Percentiles rank a stretch among this genome's conserved stretches.
Conservation (phyloP, 257 asterid genomes). For the Nicotiana paniculata region DNA sequence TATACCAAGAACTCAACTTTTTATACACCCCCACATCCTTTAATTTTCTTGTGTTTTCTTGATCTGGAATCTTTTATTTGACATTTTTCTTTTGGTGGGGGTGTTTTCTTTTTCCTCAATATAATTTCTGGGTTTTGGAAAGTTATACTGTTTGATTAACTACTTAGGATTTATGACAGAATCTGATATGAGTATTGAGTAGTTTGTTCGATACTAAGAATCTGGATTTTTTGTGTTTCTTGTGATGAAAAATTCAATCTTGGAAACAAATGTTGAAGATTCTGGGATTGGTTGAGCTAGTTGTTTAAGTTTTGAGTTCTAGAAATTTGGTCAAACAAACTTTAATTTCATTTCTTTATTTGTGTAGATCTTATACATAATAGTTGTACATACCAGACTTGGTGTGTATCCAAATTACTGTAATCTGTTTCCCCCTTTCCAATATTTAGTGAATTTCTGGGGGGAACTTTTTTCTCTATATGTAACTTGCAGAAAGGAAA, state of each 20-base stretch:
- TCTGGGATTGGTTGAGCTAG: conserved; percentile 63
- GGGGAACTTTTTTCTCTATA: conserved; percentile 16
- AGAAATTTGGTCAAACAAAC: neutral
- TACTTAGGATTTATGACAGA: neutral
- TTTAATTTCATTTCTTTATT: neutral
- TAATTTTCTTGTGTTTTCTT: neutral
- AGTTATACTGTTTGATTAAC: neutral
- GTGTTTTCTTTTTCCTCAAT: neutral
- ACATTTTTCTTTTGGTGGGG: conserved; percentile 1
- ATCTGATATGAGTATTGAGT: no score
- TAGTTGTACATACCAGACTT: conserved; percentile 33
- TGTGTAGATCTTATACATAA: conserved; percentile 10
- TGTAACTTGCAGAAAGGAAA: conserved; percentile 12
- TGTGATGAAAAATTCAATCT: conserved; percentile 36
- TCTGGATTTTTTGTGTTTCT: conserved; percentile 45
- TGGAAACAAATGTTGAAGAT: conserved; percentile 47
- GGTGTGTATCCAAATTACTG: conserved; percentile 23
- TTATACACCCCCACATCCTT: neutral
- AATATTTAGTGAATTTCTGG: conserved; percentile 30
- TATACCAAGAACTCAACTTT: neutral
- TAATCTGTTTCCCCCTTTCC: conserved; percentile 24
- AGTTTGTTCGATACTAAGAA: conserved; percentile 8
- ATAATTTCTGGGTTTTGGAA: neutral
- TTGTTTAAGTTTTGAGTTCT: conserved; percentile 18
- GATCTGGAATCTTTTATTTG: conserved; percentile 11